Conservation (phyloP, 441 rosid species). For the Populus hybrid region DNA sequence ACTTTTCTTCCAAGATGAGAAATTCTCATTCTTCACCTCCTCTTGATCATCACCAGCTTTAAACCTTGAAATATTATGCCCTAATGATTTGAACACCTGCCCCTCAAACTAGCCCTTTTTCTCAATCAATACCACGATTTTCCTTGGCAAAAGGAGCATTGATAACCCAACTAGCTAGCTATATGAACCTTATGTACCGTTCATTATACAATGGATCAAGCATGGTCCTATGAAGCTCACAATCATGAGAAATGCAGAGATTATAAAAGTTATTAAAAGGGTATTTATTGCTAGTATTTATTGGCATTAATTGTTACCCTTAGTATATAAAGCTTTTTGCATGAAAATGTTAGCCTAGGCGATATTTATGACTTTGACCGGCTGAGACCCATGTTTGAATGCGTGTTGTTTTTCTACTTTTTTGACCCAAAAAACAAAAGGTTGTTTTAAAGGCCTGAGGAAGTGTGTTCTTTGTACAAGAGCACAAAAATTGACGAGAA, state of each 20-base stretch:
- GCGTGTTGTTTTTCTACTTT: conserved; percentile 9
- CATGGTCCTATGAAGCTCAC: not conserved
- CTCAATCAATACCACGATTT: conserved; percentile 5
- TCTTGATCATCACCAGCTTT: conserved; percentile 6
- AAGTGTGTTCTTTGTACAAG: not conserved
- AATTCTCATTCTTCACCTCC: conserved; percentile 23
- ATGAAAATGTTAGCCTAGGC: conserved; percentile 11
- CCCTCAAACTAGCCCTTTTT: not conserved
- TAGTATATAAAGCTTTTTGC: not conserved
- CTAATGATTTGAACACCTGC: conserved; percentile 55
- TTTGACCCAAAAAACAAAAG: conserved; percentile 15
- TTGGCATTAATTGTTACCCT: not conserved
- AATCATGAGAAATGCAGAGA: not conserved
- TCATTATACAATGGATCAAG: not conserved
- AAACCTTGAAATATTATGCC: conserved; percentile 36
- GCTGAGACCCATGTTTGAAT: not conserved
- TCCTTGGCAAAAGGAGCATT: conserved; percentile 12
- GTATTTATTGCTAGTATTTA: not conserved
- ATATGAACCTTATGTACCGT: not conserved
- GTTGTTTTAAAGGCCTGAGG: not conserved
- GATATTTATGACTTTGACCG: conserved; percentile 26
- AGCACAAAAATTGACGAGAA: not conserved
- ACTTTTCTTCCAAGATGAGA: conserved; percentile 65
- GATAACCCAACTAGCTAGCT: not conserved
- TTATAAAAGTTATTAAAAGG: conserved; percentile 1